Base-by-base conservation (phyloP, 805 yeast genomes). In the Lipomyces yamadae region DNA sequence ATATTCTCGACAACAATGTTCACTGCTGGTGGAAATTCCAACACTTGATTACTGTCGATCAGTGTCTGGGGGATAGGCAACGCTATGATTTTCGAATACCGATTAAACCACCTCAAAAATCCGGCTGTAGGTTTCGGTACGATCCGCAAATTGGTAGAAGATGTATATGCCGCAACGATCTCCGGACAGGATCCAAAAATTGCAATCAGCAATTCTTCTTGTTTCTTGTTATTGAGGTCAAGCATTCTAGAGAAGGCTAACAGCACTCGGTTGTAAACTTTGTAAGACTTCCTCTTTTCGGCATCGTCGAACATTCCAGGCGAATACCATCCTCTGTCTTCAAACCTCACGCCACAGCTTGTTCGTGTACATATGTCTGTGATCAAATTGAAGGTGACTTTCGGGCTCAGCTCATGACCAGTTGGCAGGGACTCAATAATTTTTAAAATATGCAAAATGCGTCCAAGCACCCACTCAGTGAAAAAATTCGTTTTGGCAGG, bases 61-160 rank as follows among this genome's bases (percentile, higher is more conserved):
- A 70, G 39, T 37, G 48, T 48, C 15, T 67, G 70, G 0, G 95
- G 92, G 6, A 88, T 74, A 0, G 86, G 84, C 2, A 87, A 71
- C 35, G 82, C 81, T n/a, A 91, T 81, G 4, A 90, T 81, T 65
- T 86, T 85, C 0, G 87, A 81, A 56, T 88, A 78, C 1, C 91
- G 76, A 33, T 88, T 79, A 0, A 91, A 84, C 77, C 85, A 89
- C 6, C 95, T 90, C 58, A 92, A 81, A 92, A 96, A 93, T 79
- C 89, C 91, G 11, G 94, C 87, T 0, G 94, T 82, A 64, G 89
- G 78, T 59, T 88, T 85, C 0, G 98, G 97, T 68, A 90, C 96
- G 74, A 90, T 89, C 70, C 86, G 82, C 37, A 70, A 71, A 13
- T 73, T 63, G 6, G 66, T 68, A 3, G 70, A 74, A 34, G 48